Base-by-base conservation (phyloP, 805 yeast genomes). In the Cyberlindnera lachancei region DNA sequence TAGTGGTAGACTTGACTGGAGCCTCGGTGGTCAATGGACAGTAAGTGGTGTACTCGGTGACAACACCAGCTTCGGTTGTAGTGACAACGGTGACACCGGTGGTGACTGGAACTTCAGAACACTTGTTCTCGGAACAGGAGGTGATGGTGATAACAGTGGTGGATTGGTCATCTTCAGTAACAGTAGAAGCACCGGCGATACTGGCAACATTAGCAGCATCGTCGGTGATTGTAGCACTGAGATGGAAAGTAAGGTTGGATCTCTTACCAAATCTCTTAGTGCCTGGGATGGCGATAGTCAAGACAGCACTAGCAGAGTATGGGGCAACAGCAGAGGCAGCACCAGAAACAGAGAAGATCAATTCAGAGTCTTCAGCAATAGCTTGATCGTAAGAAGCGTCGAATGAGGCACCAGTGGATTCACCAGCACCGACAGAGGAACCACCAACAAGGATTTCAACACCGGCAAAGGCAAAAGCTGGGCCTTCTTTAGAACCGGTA, bases 81-180 rank as follows among this genome's bases (percentile, higher is more conserved):
- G 54, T 41, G 34, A 48, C 44, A 33, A 46, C 49, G 27, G 53
- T 36, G 31, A 41, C 37, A 44, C 48, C 51, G 38, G 52, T 43
- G 41, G 53, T 46, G 39, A 42, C 44, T 31, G 52, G 45, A 17
- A 36, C 38, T 39, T 39, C 46, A 29, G 50, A 28, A 33, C 45
- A 46, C 18, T 36, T 27, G 30, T 39, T 31, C 8, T 36, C 41
- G 16, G 41, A 18, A 39, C 54, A 46, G 26, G 56, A 41, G 31
- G 50, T 43, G 37, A 57, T 45, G 29, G 29, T 29, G 20, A 18
- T 25, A 13, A 23, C n/a, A 5, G 27, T 18, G 15, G 33, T 18
- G 25, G 16, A 20, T 18, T 8, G 6, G 13, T 14, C 29, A 13
- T 17, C 32, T 17, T 31, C 35, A 18, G 30, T 25, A 25, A 17